Conservation (phyloP, 1,139 yeast species). For the Lodderomyces jiufengensis region DNA sequence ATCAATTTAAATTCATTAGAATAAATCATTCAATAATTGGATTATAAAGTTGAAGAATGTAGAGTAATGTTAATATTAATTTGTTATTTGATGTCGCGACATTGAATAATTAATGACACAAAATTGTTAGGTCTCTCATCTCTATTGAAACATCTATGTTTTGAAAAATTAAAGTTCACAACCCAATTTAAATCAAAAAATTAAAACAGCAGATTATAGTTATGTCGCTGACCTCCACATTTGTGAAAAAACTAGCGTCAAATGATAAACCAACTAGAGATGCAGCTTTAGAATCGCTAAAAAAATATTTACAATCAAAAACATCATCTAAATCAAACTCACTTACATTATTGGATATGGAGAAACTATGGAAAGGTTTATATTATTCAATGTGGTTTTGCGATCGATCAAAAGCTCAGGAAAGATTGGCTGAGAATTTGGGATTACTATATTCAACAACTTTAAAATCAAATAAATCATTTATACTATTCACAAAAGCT, state of each 20-base stretch:
- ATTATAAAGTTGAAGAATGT: neutral
- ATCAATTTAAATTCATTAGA: no score
- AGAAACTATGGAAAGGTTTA: slow-evolving; percentile 91
- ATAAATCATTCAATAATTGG: no score
- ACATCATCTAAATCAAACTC: slow-evolving; percentile 14
- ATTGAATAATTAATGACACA: neutral
- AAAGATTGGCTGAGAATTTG: slow-evolving; percentile 69
- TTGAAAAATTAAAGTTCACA: slow-evolving; percentile 2
- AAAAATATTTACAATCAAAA: slow-evolving; percentile 49
- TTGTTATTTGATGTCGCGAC: no score
- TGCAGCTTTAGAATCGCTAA: slow-evolving; percentile 67
- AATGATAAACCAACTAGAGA: slow-evolving; percentile 75
- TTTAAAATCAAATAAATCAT: slow-evolving; percentile 24
- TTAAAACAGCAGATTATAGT: neutral
- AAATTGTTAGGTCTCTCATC: neutral
- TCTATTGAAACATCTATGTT: neutral
- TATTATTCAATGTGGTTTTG: slow-evolving; percentile 95
- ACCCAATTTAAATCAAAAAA: no score
- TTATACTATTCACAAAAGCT: slow-evolving; percentile 55
- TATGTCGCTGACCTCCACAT: slow-evolving; percentile 34
- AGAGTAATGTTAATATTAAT: no score
- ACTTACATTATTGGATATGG: slow-evolving; percentile 49
- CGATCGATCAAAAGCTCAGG: slow-evolving; percentile 91
- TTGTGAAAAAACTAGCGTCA: slow-evolving; percentile 82
- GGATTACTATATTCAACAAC: slow-evolving; percentile 57